Base-by-base conservation (phyloP, 1,284 basidiomycete genomes). In the Calocybe gambosa region DNA sequence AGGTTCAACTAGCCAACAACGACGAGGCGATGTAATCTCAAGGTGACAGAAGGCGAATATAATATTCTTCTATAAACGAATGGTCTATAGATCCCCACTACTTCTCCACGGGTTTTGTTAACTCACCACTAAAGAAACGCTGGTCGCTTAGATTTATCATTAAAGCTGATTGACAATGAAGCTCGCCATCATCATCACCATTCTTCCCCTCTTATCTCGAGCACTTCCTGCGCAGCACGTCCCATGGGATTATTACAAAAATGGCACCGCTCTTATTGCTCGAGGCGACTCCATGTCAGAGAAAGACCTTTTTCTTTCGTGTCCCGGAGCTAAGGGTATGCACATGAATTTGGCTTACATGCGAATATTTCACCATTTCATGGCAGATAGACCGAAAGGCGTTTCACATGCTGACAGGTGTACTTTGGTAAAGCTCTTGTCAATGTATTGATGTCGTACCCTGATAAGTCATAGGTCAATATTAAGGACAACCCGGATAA, bases 401-500 rank as follows among this genome's bases (percentile, higher is more conserved):
- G 34, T 51, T 15, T 25, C 39, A 15, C 40, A 47, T 8, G 50
- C 50, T 10, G 50, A 51, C 21, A 43, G 39, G 23, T 51, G 50
- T 39, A 52, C 50, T 9, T 19, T 52, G 45, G 50, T 52, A 21
- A 39, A 5, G 21, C 21, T 16, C 21, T 19, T 3, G 12, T 8
- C 19, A 6, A 6, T 44, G 34, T 2, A 37, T 31, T 9, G 6
- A 18, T 8, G 15, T 21, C 13, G 3, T 8, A 15, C 12, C 28
- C 8, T 39, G 4, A 28, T 20, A 21, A 18, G n/a, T 7, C n/a
- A 36, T 21, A 49, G 46, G 29, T 47, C 10, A 46, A 49, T 29
- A 46, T 49, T 12, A 20, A 12, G n/a, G 45, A 49, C 25, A 52
- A 52, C 23, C 50, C 47, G 9, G 47, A 49, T 31, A 21, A 52